Base-by-base conservation (phyloP, 306 rosid species). In the Quercus ilex region DNA sequence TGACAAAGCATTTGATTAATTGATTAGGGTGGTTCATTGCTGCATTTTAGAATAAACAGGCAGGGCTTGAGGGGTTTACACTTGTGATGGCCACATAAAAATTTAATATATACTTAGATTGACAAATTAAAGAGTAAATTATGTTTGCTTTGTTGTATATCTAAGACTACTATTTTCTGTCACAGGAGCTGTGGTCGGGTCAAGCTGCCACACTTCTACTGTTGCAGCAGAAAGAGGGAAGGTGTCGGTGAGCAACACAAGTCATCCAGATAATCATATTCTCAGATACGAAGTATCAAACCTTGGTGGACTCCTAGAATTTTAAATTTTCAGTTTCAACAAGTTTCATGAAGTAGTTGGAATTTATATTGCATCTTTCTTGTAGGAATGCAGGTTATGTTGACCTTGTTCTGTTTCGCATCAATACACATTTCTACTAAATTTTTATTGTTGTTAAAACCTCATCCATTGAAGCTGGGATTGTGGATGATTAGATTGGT, bases 121-220 rank as follows among this genome's bases (percentile, higher is more conserved):
- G 2, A 15, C 31, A 13, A 38, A 38, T 38, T 38, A 38, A 38
- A 38, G 43, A 38, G 43, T 38, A 6, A 6, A 6, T 38, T 38
- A 38, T 6, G 43, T 38, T 38, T 38, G 0, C 10, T 6, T 35
- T 35, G 41, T 35, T 63, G 1, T 63, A 0, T 15, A 28, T 30
- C 8, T 33, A 18, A 33, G 25, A 19, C 35, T 49, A 20, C 67
- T 52, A 41, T 74, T 5, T 31, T 69, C 64, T 43, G 46, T 53
- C 74, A 3, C 17, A 49, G 53, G 53, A 49, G 53, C 17, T 49
- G 53, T 49, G 17, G 53, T 9, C 5, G 75, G 41, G 90, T 87
- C 41, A 89, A 89, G 86, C 78, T 89, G 78, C 90, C 90, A 25
- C 92, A 89, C 81, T 89, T 80, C 77, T 85, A 28, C 58, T 87